A percentile compares a stretch with the other conserved stretches of the same genome.
phyloP scores from a whole-genome alignment of 2,329 filamentous ascomycete species.

The Aspergillus pseudoglaucus region DNA sequence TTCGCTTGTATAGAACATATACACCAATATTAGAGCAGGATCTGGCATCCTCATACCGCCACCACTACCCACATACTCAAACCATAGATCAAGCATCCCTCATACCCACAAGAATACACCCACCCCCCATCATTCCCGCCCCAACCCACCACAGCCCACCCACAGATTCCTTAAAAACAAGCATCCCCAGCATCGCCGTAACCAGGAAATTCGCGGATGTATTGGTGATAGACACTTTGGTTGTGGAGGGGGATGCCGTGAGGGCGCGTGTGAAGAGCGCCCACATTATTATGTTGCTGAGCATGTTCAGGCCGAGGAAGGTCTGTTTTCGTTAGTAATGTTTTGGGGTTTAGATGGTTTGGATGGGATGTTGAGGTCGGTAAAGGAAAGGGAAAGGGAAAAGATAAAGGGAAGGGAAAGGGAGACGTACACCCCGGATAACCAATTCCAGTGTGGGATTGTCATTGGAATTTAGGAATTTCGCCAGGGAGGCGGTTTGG shows the following conservation, averaged over 20 bases:
- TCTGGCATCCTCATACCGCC: constrained; percentile 1
- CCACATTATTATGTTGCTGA: constrained; percentile 61
- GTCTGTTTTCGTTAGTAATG: constrained; percentile 30
- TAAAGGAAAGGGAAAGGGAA: background rate
- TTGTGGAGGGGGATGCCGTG: constrained; percentile 54
- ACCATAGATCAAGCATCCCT: too few relatives aligned
- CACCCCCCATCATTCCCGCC: constrained; percentile 52
- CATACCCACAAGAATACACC: constrained; percentile 57
- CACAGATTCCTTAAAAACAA: constrained; percentile 53
- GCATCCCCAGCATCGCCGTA: constrained; percentile 52
- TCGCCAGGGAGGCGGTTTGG: constrained; percentile 49
- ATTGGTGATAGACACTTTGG: constrained; percentile 58
- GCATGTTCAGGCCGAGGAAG: constrained; percentile 56
- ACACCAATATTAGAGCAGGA: background rate
- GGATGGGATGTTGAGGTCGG: background rate
- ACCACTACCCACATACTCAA: too few relatives aligned
- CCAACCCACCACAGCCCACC: constrained; percentile 57
- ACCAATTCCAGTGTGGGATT: constrained; percentile 42
- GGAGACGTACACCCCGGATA: constrained; percentile 46
- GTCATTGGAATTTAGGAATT: constrained; percentile 36
- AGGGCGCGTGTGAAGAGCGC: constrained; percentile 57
- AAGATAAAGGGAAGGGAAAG: background rate
- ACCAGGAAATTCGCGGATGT: constrained; percentile 59
- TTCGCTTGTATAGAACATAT: background rate
- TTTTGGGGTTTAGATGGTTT: constrained; percentile 10